Percentiles rank a stretch among this genome's conserved stretches.
Conservation (phyloP, 208 protist genomes). For the Leishmania guyanensis region DNA sequence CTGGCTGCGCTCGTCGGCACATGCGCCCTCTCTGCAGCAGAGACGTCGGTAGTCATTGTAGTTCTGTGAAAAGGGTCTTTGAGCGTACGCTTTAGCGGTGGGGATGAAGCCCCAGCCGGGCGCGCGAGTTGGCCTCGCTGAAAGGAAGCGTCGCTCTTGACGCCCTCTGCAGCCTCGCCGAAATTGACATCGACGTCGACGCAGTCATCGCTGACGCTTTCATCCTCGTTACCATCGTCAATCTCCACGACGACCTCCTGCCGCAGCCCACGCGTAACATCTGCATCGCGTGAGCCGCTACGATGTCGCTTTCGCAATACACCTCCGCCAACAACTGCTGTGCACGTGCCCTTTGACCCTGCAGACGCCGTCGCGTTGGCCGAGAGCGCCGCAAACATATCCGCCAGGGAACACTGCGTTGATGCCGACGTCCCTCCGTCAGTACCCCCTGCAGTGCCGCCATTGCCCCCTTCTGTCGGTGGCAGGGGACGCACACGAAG, state of each 20-base stretch:
- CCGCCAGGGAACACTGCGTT: conserved; percentile 16
- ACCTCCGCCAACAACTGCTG: background rate
- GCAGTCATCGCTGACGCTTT: background rate
- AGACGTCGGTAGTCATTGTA: background rate
- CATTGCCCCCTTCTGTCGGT: background rate
- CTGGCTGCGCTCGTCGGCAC: background rate
- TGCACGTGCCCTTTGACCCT: background rate
- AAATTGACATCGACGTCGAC: background rate
- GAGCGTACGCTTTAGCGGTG: background rate
- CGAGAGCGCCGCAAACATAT: conserved; percentile 28
- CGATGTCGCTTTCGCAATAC: background rate
- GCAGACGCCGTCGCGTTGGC: background rate
- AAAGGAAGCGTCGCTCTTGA: background rate
- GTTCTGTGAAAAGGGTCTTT: background rate
- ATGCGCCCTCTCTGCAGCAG: background rate
- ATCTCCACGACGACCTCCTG: background rate
- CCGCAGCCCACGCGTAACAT: background rate
- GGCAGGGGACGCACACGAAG: conserved; percentile 1
- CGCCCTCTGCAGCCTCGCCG: background rate
- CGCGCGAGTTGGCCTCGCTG: background rate
- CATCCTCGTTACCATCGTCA: background rate
- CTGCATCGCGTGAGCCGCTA: background rate
- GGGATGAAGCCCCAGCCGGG: background rate
- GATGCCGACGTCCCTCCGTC: background rate
- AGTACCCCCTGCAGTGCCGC: background rate